Conservation (phyloP, 2,329 filamentous ascomycete species). For the Exophiala alcalophila region DNA sequence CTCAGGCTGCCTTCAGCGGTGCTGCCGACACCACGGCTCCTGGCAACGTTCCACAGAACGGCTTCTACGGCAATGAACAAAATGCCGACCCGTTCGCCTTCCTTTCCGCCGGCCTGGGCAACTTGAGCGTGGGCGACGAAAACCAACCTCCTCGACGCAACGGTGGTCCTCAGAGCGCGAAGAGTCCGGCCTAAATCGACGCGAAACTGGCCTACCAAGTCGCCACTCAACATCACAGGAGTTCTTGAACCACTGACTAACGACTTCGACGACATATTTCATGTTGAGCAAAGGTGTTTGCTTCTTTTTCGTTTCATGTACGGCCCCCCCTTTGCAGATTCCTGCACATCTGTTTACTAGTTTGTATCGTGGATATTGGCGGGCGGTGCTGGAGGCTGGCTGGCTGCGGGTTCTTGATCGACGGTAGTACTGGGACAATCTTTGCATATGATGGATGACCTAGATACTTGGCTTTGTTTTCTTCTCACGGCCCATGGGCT, state of each 20-base stretch:
- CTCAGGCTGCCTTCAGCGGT: slow-evolving; percentile 90
- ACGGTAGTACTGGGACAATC: slow-evolving; percentile 22
- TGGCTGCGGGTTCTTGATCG: slow-evolving; percentile 17
- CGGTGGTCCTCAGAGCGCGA: slow-evolving; percentile 43
- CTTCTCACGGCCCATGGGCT: slow-evolving; percentile 12
- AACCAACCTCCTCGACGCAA: slow-evolving; percentile 43
- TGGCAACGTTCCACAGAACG: slow-evolving; percentile 72
- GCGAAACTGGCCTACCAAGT: slow-evolving; percentile 6
- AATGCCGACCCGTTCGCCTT: slow-evolving; percentile 63
- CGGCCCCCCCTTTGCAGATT: slow-evolving; percentile 21
- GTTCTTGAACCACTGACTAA: slow-evolving; percentile 21
- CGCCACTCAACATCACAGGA: slow-evolving; percentile 16
- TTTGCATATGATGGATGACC: slow-evolving; percentile 28
- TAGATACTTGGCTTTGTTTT: slow-evolving; percentile 26
- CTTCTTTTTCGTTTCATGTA: slow-evolving; percentile 23
- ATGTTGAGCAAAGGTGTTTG: slow-evolving; percentile 27
- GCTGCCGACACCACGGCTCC: slow-evolving; percentile 72
- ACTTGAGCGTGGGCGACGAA: slow-evolving; percentile 54
- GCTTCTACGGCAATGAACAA: slow-evolving; percentile 60
- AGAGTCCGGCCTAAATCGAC: slow-evolving; percentile 38
- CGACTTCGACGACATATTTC: slow-evolving; percentile 27
- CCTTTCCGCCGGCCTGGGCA: slow-evolving; percentile 58
- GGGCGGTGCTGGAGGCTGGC: slow-evolving; percentile 27
- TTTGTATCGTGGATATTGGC: slow-evolving; percentile 29
- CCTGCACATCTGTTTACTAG: slow-evolving; percentile 28